phyloP scores from a whole-genome alignment of 208 protist genomes.

The Leishmania lainsoni region DNA sequence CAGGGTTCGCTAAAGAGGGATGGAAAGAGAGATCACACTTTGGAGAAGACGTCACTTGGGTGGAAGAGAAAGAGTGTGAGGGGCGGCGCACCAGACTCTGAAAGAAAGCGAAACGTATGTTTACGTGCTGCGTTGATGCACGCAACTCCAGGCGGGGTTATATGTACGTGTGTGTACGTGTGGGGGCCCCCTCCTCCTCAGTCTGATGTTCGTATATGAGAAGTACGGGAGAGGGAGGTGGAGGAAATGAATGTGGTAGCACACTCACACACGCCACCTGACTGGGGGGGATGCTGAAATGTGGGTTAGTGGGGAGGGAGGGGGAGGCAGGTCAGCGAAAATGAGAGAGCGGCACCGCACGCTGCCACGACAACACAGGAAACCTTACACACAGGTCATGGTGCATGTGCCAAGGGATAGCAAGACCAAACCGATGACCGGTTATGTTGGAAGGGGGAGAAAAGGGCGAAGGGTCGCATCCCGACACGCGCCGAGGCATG shows the following conservation, averaged over 20 bases:
- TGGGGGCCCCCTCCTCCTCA: neutral
- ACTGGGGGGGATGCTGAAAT: neutral
- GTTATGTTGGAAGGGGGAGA: no score
- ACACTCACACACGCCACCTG: neutral
- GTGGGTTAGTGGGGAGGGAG: neutral
- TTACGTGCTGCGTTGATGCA: neutral
- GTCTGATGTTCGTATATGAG: neutral
- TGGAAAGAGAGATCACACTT: neutral
- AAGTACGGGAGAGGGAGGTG: neutral
- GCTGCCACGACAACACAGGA: neutral
- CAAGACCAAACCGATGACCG: no score
- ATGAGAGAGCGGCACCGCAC: neutral
- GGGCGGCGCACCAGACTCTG: neutral
- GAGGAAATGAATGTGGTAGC: neutral
- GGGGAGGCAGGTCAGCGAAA: neutral
- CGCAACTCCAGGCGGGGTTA: neutral
- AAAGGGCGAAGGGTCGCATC: neutral
- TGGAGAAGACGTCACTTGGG: neutral
- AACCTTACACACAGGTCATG: neutral
- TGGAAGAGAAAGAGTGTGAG: neutral
- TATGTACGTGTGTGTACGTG: neutral
- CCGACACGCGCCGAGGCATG: neutral
- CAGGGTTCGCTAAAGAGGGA: neutral
- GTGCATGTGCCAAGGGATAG: no score
- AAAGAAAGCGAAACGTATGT: slow-evolving; percentile 15